These are phyloP conservation scores for Hyaloscypha bicolor DNA, from an alignment of 495 filamentous ascomycete genomes.

Conservation along the genomic window DNA sequence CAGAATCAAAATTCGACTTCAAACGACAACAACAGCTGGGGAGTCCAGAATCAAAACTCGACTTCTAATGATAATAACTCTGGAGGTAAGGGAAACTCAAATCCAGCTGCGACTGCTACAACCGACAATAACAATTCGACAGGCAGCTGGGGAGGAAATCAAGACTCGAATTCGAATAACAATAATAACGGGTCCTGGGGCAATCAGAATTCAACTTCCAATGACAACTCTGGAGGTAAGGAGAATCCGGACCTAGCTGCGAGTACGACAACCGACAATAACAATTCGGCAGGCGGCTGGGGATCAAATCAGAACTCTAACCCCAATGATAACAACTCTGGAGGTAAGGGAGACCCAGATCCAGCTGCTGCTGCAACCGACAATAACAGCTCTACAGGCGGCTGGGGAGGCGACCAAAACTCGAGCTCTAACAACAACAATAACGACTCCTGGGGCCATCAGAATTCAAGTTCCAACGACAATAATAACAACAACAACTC, in stretches of 20 bases:
- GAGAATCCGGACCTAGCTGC: not conserved
- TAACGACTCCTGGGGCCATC: not conserved
- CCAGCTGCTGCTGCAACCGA: not conserved
- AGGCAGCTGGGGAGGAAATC: not conserved
- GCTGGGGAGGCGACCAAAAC: not conserved
- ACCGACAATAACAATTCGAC: conserved; percentile 8
- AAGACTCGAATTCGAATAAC: conserved; percentile 1
- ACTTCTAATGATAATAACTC: conserved; percentile 8
- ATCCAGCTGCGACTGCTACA: not conserved
- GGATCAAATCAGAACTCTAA: not conserved
- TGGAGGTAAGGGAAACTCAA: not conserved
- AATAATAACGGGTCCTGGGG: conserved; percentile 5
- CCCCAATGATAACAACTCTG: conserved; percentile 12
- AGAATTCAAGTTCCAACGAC: not conserved
- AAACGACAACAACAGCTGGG: conserved; percentile 10
- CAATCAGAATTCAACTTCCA: conserved; percentile 7
- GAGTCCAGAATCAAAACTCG: not conserved
- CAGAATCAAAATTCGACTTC: conserved; percentile 15
- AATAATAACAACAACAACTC: not conserved
- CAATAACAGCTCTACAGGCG: conserved; percentile 2
- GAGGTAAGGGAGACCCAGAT: not conserved
- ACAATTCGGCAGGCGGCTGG: conserved; percentile 7
- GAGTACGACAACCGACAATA: conserved; percentile 1
- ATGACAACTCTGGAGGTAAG: conserved; percentile 6
- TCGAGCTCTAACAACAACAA: not conserved